Evolutionary conservation across 352 stramenopile genomes (phyloP).

Genomic region (Globisporangium cederbergense): DNA sequence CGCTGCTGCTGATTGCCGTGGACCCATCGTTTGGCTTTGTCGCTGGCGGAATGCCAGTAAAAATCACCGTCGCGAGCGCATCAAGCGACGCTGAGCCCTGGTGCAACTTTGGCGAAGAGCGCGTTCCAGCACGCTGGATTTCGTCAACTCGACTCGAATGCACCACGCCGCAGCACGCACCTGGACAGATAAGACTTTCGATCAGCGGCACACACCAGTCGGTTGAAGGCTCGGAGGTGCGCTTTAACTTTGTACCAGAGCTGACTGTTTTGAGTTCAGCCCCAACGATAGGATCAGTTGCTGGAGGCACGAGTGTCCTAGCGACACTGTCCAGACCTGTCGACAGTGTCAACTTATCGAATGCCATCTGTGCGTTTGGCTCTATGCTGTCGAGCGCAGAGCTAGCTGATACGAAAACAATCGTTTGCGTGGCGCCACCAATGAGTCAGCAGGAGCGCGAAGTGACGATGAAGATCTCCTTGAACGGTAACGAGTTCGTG

Average conservation of each 20-base stretch:
- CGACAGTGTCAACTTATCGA: conserved; percentile 1
- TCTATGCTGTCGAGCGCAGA: conserved; percentile 9
- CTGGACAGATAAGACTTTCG: conserved; percentile 16
- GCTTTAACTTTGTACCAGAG: conserved; percentile 32
- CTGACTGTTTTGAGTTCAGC: conserved; percentile 20
- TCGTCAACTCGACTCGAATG: conserved; percentile 22
- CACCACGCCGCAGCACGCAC: conserved; percentile 21
- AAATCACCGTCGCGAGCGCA: conserved; percentile 18
- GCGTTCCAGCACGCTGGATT: conserved; percentile 16
- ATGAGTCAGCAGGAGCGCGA: conserved; percentile 4
- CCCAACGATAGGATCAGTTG: conserved; percentile 20
- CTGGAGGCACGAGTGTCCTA: conserved; percentile 26
- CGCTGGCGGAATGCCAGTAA: conserved; percentile 23
- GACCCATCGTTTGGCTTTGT: conserved; percentile 29
- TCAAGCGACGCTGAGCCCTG: conserved; percentile 9
- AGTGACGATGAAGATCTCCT: conserved; percentile 17
- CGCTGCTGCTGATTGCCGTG: conserved; percentile 18
- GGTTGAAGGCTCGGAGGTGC: conserved; percentile 12
- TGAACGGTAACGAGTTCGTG: conserved; percentile 28
- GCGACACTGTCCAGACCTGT: conserved; percentile 24
- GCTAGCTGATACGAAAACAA: conserved; percentile 7
- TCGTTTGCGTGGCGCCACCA: conserved; percentile 24
- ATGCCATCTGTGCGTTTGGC: conserved; percentile 31
- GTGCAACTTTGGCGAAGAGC: conserved; percentile 30
- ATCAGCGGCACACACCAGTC: conserved; percentile 17